Evolutionary conservation across 495 filamentous ascomycete species (phyloP), one percentile per base, ranked within the genome.

Genomic region (Xylaria palmicola): DNA sequence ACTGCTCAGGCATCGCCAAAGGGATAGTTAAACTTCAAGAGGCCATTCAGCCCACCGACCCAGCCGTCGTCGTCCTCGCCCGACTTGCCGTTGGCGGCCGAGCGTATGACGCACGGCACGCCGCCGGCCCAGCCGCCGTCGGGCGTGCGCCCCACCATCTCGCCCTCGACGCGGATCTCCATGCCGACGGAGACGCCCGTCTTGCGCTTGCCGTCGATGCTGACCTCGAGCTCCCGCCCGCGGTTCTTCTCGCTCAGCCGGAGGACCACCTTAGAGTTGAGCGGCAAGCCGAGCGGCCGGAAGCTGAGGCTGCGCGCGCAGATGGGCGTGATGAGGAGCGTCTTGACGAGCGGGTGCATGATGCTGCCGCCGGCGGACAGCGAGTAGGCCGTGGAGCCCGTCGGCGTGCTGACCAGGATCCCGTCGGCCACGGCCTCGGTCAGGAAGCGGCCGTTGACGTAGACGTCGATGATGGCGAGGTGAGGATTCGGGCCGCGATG

Each of bases 1-100:
- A 2, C 8, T 8, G n/a, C 34, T 29, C 30, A 61, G 17, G 50
- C 41, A 40, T 96, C 91, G 0, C 94, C 94, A 79, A 98, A 97
- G 3, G 95, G 92, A 77, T 97, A 89, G 72, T 98, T 98, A 67
- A 98, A 98, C 77, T 98, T 98, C 67, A 98, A 77, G 66, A 98
- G 70, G 49, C 90, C 90, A 74, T 97, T 98, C 74, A 98, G 74
- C 6, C 95, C 94, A 1, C 93, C 94, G 15, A 98, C 94, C 95
- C 95, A 98, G 13, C 91, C 90, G 72, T 98, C 94, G 64, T 88
- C 86, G 65, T 89, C 88, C 68, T 88, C 84, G 0, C 74, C 75
- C 40, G 70, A 73, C 27, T 53, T 72, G 24, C 68, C 75, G 59
- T 66, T 75, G 45, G 73, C 69, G 1, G 75, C 65, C 0, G 75